Percentiles rank a stretch among this genome's conserved stretches.
Conservation (phyloP, 2,329 filamentous ascomycete genomes). For the Fragosphaeria purpurea region DNA sequence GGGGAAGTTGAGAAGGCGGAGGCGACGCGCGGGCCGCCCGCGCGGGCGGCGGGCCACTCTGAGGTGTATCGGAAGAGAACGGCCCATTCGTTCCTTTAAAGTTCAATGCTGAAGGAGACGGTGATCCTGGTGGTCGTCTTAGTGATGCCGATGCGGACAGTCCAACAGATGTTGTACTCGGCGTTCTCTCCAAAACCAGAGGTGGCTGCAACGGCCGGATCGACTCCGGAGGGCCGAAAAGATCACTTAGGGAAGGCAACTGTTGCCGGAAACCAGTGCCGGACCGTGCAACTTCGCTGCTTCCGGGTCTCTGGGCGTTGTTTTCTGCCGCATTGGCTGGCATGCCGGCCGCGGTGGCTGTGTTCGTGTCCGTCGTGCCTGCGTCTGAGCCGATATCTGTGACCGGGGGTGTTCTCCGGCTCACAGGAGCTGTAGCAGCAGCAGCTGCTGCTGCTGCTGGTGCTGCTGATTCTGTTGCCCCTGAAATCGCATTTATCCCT, state of each 20-base stretch:
- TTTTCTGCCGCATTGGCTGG: not conserved
- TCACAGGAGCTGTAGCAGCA: too few species aligned
- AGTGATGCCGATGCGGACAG: conserved; percentile 26
- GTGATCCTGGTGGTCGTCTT: conserved; percentile 28
- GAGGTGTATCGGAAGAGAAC: conserved; percentile 16
- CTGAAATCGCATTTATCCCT: too few species aligned
- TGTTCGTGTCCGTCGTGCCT: too few species aligned
- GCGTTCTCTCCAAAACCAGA: too few species aligned
- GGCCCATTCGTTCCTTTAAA: conserved; percentile 20
- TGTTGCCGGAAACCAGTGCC: conserved; percentile 31
- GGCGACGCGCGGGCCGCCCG: conserved; percentile 12
- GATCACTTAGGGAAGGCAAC: conserved; percentile 46
- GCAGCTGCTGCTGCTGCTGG: too few species aligned
- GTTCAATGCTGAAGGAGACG: conserved; percentile 33
- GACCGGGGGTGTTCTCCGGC: too few species aligned
- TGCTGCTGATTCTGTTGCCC: too few species aligned
- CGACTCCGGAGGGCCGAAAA: conserved; percentile 41
- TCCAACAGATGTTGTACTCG: conserved; percentile 27
- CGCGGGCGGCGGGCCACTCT: conserved; percentile 8
- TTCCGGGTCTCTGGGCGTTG: not conserved
- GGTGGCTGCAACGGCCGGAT: conserved; percentile 36
- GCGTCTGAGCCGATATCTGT: too few species aligned
- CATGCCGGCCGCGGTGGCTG: too few species aligned
- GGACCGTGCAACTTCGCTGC: conserved; percentile 13
- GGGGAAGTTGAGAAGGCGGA: not conserved